These are phyloP conservation scores for Leptodontidium sp. DNA, from an alignment of 2,329 filamentous ascomycete species.

Conservation along the genomic window DNA sequence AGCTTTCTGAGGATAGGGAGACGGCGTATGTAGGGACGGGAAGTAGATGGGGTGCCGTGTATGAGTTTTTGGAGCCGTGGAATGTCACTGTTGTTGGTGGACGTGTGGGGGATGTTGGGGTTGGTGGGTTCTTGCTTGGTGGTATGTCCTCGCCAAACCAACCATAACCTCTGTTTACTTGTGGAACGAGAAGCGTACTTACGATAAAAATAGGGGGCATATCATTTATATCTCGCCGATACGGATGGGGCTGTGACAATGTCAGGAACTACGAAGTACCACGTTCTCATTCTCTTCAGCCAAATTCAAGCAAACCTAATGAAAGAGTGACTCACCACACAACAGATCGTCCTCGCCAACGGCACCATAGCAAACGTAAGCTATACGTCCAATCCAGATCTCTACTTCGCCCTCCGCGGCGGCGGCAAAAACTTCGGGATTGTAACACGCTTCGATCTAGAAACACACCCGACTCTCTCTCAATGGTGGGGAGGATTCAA, in stretches of 20 bases:
- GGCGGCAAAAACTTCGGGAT: constrained; percentile 66
- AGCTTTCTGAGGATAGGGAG: constrained; percentile 41
- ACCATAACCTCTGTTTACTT: not conserved
- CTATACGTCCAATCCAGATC: constrained; percentile 52
- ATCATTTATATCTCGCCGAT: constrained; percentile 25
- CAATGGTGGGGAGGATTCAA: constrained; percentile 29
- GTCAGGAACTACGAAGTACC: constrained; percentile 32
- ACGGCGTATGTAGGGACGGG: constrained; percentile 36
- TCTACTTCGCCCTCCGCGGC: constrained; percentile 62
- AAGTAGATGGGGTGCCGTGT: constrained; percentile 28
- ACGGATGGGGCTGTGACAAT: constrained; percentile 36
- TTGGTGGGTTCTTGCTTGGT: constrained; percentile 32
- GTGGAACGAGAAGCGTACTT: not conserved
- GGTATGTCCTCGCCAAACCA: constrained; percentile 12
- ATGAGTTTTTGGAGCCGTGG: constrained; percentile 27
- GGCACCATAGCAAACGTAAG: constrained; percentile 57
- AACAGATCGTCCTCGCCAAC: constrained; percentile 51
- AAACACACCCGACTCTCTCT: constrained; percentile 44
- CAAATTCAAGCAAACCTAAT: not conserved
- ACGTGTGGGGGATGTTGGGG: constrained; percentile 29
- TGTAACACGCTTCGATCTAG: constrained; percentile 56
- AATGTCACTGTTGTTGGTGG: constrained; percentile 31
- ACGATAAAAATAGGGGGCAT: constrained; percentile 25
- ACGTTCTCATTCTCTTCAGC: not conserved
- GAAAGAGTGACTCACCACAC: not conserved